A percentile compares a stretch with the other conserved stretches of the same genome.
These are phyloP conservation scores for Pleurotus sapidus DNA, from an alignment of 768 basidiomycete genomes.

Conservation along the genomic window DNA sequence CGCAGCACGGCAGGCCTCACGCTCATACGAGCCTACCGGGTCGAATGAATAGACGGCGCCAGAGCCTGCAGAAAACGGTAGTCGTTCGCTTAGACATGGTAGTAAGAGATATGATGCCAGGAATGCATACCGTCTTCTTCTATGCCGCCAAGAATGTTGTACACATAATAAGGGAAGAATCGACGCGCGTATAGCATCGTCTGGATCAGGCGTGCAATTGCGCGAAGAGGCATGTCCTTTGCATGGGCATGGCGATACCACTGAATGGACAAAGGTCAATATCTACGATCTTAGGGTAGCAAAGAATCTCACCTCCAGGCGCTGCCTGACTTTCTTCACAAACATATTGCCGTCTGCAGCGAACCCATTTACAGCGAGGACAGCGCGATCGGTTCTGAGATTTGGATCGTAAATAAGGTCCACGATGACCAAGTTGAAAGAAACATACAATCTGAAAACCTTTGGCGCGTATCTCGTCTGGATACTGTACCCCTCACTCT, in stretches of 20 bases:
- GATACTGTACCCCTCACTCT: conserved; percentile 96
- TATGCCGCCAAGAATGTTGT: conserved; percentile 94
- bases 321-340: conserved; percentile 93
- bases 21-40: conserved; percentile 97
- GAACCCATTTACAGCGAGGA: conserved; percentile 95
- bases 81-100: not conserved
- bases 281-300: not conserved
- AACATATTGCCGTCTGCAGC: conserved; percentile 98
- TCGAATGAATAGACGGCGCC: conserved; percentile 99
- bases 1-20: conserved; percentile 94
- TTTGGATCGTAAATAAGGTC: conserved; percentile 5
- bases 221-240: conserved; percentile 94
- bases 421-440: not conserved
- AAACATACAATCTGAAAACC: conserved; percentile 84
- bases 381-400: conserved; percentile 84
- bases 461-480: conserved; percentile 97
- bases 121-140: conserved; percentile 85
- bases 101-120: conserved; percentile 1
- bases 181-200: conserved; percentile 96
- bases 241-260: conserved; percentile 98
- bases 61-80: conserved; percentile 50
- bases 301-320: conserved; percentile 74
- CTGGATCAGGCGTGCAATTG: conserved; percentile 97
- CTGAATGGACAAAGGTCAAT: conserved; percentile 34
- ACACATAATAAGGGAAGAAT: conserved; percentile 98